Evolutionary conservation across 768 basidiomycete genomes (phyloP).

Genomic region (Neoboletus subvelutipes): DNA sequence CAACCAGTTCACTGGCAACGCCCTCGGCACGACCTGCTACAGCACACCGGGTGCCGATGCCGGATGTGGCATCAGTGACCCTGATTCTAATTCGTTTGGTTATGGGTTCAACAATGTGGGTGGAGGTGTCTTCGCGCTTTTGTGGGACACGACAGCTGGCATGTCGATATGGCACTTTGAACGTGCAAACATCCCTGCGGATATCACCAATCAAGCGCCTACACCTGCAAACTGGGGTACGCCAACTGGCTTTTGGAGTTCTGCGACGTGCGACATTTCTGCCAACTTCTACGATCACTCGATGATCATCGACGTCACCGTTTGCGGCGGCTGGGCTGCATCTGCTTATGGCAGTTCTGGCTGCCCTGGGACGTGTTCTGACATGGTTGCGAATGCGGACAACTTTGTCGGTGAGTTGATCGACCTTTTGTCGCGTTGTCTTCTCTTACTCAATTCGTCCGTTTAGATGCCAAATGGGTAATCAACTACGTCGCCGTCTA

Average conservation of each 20-base stretch:
- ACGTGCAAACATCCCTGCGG: conserved; percentile 46
- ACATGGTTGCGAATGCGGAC: conserved; percentile 49
- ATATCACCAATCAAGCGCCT: conserved; percentile 44
- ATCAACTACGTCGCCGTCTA: conserved; percentile 59
- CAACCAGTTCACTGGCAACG: conserved; percentile 23
- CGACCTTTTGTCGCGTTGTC: neutral
- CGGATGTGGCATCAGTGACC: conserved; percentile 50
- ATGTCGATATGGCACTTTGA: conserved; percentile 59
- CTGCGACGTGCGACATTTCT: conserved; percentile 46
- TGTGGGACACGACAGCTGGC: conserved; percentile 46
- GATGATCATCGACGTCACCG: conserved; percentile 40
- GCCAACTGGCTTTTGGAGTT: conserved; percentile 52
- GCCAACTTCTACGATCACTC: conserved; percentile 50
- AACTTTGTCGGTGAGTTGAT: conserved; percentile 50
- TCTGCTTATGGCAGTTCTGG: conserved; percentile 23
- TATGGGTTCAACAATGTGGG: conserved; percentile 29
- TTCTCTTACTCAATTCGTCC: conserved; percentile 7
- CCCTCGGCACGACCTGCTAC: conserved; percentile 37
- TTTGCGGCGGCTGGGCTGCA: conserved; percentile 34
- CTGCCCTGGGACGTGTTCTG: conserved; percentile 44
- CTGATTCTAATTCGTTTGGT: conserved; percentile 40
- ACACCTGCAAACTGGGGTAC: conserved; percentile 48
- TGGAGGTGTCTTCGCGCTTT: conserved; percentile 59
- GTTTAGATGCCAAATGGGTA: conserved; percentile 53
- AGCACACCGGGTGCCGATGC: conserved; percentile 40